Conservation (phyloP, 306 rosid species). For the Malus asiatica region DNA sequence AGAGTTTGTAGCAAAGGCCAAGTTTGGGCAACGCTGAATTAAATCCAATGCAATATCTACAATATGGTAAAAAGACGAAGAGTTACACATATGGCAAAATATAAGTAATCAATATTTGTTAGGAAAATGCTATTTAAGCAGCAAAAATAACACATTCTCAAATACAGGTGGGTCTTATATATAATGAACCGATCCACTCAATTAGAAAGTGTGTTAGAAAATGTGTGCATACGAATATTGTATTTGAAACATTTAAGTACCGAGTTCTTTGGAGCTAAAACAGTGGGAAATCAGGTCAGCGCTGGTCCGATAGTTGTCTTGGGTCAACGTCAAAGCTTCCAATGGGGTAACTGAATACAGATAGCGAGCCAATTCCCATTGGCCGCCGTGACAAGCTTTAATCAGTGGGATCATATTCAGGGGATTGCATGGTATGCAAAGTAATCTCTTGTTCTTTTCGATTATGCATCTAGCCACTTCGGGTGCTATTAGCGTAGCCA, state of each 20-base stretch:
- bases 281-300: not conserved
- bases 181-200: not conserved
- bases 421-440: not conserved
- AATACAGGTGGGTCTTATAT: too few species aligned
- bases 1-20: not conserved
- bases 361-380: constrained; percentile 2
- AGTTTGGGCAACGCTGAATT: not conserved
- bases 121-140: not conserved
- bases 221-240: not conserved
- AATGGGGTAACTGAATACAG: constrained; percentile 1
- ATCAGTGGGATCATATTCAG: not conserved
- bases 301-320: not conserved
- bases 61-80: not conserved
- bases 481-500: not conserved
- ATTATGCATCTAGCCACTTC: not conserved
- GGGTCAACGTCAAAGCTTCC: not conserved
- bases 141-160: not conserved
- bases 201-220: not conserved
- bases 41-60: not conserved
- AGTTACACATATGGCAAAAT: not conserved
- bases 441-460: not conserved
- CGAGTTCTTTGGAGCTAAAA: not conserved
- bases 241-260: not conserved
- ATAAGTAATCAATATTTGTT: not conserved
- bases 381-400: not conserved